A percentile compares a stretch with the other conserved stretches of the same genome.
phyloP scores from a whole-genome alignment of 768 basidiomycete species.

The Psilocybe sp. region DNA sequence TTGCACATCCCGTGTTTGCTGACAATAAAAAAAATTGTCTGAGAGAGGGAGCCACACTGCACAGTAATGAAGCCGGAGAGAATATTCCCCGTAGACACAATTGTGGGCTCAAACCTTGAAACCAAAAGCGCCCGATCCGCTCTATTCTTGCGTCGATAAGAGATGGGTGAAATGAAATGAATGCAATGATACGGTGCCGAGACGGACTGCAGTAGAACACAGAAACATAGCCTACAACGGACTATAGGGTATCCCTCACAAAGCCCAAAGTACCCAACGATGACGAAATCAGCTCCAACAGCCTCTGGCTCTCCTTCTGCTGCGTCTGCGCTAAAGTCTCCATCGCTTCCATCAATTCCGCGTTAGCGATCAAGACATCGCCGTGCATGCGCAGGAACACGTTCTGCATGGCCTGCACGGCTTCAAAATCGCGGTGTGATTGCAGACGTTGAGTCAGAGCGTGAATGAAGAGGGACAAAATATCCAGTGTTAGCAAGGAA shows the following conservation, averaged over 20 bases:
- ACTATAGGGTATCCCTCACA: constrained; percentile 63
- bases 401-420: constrained; percentile 82
- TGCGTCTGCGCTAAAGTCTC: constrained; percentile 64
- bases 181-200: too few species aligned
- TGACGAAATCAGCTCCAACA: constrained; percentile 72
- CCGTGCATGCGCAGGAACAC: constrained; percentile 86
- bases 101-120: too few species aligned
- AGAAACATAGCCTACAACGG: too few species aligned
- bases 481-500: constrained; percentile 63
- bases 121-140: too few species aligned
- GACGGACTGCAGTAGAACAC: too few species aligned
- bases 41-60: too few species aligned
- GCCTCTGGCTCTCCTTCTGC: constrained; percentile 69
- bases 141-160: too few species aligned
- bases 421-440: constrained; percentile 91
- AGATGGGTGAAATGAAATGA: too few species aligned
- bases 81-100: too few species aligned
- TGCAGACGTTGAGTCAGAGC: constrained; percentile 71
- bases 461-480: constrained; percentile 65
- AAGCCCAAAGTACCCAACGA: constrained; percentile 77
- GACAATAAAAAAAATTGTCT: too few species aligned
- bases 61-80: too few species aligned
- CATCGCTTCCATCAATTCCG: constrained; percentile 58
- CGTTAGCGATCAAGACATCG: constrained; percentile 71
- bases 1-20: too few species aligned